These are phyloP conservation scores for Sarocladium strictum DNA, from an alignment of 2,329 filamentous ascomycete genomes.

Conservation along the genomic window DNA sequence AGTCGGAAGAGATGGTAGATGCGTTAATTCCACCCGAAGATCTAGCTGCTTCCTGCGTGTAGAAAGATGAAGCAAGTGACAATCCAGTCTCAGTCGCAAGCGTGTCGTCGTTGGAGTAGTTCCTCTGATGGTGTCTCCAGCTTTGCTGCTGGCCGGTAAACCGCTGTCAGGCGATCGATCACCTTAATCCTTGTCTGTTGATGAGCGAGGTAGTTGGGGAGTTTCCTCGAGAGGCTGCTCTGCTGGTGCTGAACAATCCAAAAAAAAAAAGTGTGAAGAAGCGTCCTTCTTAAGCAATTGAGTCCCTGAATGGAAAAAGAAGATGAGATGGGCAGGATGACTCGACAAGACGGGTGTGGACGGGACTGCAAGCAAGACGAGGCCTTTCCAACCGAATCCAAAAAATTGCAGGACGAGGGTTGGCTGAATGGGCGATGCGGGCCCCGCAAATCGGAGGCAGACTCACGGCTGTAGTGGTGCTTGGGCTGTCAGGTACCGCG, in stretches of 20 bases:
- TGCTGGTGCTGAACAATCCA: neutral
- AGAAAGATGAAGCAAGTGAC: neutral
- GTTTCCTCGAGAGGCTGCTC: too few species aligned
- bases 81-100: neutral
- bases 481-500: neutral
- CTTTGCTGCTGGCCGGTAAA: neutral
- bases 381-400: constrained; percentile 3
- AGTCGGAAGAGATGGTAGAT: neutral
- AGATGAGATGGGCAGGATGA: neutral
- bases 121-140: too few species aligned
- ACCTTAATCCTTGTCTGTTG: too few species aligned
- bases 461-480: neutral
- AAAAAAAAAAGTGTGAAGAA: neutral
- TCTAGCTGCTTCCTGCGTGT: neutral
- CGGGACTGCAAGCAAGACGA: neutral
- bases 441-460: constrained; percentile 8
- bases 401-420: neutral
- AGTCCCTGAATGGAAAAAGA: neutral
- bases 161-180: neutral
- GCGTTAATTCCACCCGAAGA: neutral
- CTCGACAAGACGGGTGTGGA: neutral
- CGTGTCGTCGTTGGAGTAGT: neutral
- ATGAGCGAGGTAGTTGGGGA: too few species aligned
- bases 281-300: neutral
- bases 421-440: neutral